phyloP scores from a whole-genome alignment of 495 filamentous ascomycete genomes.

The Tuber indicum region DNA sequence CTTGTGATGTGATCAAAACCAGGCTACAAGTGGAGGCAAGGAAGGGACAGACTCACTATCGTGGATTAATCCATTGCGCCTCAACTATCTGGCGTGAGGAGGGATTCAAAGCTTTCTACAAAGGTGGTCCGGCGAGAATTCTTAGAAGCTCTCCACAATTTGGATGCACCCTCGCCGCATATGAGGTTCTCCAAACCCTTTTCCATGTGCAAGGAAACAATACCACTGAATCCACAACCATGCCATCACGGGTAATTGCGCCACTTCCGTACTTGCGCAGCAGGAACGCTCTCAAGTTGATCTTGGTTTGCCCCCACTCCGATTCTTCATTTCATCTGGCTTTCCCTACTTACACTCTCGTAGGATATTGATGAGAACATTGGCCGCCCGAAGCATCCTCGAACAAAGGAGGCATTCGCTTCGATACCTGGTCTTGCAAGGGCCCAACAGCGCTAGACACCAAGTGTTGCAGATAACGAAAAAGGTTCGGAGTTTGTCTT shows the following conservation, averaged over 20 bases:
- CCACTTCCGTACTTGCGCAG: constrained; percentile 77
- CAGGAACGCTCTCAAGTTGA: constrained; percentile 91
- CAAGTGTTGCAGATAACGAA: constrained; percentile 37
- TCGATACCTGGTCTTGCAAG: constrained; percentile 42
- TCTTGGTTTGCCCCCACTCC: constrained; percentile 49
- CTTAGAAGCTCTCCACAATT: constrained; percentile 92
- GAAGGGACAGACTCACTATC: constrained; percentile 86
- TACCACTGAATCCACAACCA: constrained; percentile 42
- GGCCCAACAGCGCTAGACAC: constrained; percentile 36
- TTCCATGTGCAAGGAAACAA: constrained; percentile 72
- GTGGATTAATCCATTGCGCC: constrained; percentile 78
- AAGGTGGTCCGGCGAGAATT: constrained; percentile 92
- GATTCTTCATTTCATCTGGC: not conserved
- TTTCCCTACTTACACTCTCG: constrained; percentile 7
- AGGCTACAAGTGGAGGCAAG: constrained; percentile 93
- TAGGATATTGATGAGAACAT: constrained; percentile 83
- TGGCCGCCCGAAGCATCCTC: constrained; percentile 58
- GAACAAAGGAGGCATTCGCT: constrained; percentile 49
- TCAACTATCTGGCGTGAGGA: constrained; percentile 77
- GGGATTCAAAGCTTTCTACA: constrained; percentile 94
- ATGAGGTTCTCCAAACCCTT: constrained; percentile 79
- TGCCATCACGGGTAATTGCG: constrained; percentile 46
- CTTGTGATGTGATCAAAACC: constrained; percentile 98
- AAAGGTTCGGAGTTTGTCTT: constrained; percentile 29
- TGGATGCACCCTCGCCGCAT: constrained; percentile 91